Conservation (phyloP, 177 flowering plant species). For the Vitis hybrid region DNA sequence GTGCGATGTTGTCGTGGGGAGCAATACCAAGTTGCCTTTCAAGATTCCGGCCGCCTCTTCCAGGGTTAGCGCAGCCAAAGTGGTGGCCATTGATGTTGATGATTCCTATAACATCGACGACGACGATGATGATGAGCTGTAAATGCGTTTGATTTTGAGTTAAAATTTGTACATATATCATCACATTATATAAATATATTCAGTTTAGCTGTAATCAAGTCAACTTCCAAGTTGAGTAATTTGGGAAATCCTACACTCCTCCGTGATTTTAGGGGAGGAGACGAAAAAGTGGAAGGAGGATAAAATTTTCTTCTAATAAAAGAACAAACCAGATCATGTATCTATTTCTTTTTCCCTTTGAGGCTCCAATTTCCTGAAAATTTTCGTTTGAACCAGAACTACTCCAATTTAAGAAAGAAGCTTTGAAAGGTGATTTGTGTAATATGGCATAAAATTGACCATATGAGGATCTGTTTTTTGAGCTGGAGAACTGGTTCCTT, state of each 20-base stretch:
- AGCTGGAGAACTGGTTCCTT: too few species aligned
- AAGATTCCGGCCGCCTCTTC: constrained; percentile 19
- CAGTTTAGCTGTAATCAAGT: not conserved
- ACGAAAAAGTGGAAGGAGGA: too few species aligned
- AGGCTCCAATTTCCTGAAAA: too few species aligned
- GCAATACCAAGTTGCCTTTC: constrained; percentile 21
- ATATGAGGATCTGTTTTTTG: too few species aligned
- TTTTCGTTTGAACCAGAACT: too few species aligned
- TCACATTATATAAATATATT: not conserved
- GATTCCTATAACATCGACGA: constrained; percentile 14
- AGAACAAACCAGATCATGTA: too few species aligned
- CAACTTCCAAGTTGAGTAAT: not conserved
- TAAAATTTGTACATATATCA: not conserved
- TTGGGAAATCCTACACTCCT: not conserved
- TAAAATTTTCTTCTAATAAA: too few species aligned
- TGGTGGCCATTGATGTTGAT: constrained; percentile 41
- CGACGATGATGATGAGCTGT: constrained; percentile 11
- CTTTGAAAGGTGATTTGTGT: too few species aligned
- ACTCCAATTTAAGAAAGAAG: too few species aligned
- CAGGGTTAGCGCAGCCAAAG: constrained; percentile 37
- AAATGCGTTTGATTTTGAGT: not conserved
- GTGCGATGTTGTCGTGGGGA: constrained; percentile 7
- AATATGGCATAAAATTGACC: too few species aligned
- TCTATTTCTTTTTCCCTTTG: too few species aligned
- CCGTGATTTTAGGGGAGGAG: too few species aligned